Evolutionary conservation across 2,329 filamentous ascomycete species (phyloP), one percentile per base, ranked within the genome.

Genomic region (Clarireedia monteithiana): DNA sequence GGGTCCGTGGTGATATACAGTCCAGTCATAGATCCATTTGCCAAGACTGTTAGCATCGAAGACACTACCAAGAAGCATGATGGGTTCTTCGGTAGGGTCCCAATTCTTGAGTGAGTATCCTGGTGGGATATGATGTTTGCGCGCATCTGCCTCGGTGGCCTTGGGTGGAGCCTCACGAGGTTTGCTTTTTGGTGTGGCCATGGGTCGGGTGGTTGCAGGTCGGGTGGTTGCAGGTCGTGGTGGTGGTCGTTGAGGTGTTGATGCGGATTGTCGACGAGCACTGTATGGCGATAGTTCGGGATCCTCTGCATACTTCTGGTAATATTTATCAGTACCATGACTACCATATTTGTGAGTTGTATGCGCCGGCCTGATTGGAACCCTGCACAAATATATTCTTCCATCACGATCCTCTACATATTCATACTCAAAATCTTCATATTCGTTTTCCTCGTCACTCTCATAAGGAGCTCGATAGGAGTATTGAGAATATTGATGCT

Each of bases 1-100:
- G 14, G 90, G 82, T 39, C 89, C 89, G 64, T 95, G 85, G 70
- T 87, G 85, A 75, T 89, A 96, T 61, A 96, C 89, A 17, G 94
- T 96, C 94, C 94, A 99, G 78, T 97, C 94, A 73, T 96, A 99
- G 68, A 99, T 95, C 94, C 94, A 99, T 75, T 96, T 96, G 68
- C 94, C 94, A 30, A 99, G 80, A 26, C 90, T 96, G 79, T 97
- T 96, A 68, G 92, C 89, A 69, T 97, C 94, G 68, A 97, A 97
- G 56, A 97, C 94, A 69, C 89, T 95, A 50, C 94, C 94, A 23
- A 97, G 80, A 26, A 99, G 82, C 69, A 96, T 85, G 70, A 99
- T 96, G 51, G 94, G 94, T 64, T 91, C 85, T 76, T 97, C 92
- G 27, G 83, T 85, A 0, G 92, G 92, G 70, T 99, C 94, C 94